Conservation (phyloP, 2,329 filamentous ascomycete species). For the Botrytis porri region DNA sequence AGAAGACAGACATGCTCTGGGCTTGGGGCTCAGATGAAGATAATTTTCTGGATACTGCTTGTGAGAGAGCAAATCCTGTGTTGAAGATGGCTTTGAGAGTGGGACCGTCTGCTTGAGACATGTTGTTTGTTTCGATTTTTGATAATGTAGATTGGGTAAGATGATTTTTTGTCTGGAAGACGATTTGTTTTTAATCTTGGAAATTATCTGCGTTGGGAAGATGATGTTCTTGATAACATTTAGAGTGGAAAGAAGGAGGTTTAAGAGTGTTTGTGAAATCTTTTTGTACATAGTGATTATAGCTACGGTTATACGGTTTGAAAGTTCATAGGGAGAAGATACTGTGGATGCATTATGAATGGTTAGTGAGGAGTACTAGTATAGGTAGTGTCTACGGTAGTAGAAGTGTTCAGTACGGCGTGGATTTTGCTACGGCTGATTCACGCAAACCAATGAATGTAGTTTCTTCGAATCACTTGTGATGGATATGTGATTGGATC, state of each 20-base stretch:
- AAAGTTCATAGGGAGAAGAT: not conserved
- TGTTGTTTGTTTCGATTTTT: not conserved
- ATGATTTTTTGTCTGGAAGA: not conserved
- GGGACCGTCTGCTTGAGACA: not conserved
- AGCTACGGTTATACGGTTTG: not conserved
- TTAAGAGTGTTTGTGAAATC: not conserved
- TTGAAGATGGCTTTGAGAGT: not conserved
- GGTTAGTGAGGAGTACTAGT: not conserved
- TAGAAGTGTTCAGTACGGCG: accelerated
- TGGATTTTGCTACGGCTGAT: not conserved
- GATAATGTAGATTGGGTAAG: no score
- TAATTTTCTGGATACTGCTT: not conserved
- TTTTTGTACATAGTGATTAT: not conserved
- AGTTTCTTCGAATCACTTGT: not conserved
- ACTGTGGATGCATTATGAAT: not conserved
- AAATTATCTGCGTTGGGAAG: not conserved
- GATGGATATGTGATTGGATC: not conserved
- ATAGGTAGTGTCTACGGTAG: not conserved
- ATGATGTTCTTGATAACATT: not conserved
- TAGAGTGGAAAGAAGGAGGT: not conserved
- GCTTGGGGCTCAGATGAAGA: not conserved
- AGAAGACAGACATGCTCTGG: not conserved
- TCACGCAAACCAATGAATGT: not conserved
- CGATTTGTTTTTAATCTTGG: not conserved
- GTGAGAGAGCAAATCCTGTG: not conserved